Evolutionary conservation across 2,329 filamentous ascomycete genomes (phyloP), one percentile per base, ranked within the genome.

Genomic region (Penicillium sclerotigenum): DNA sequence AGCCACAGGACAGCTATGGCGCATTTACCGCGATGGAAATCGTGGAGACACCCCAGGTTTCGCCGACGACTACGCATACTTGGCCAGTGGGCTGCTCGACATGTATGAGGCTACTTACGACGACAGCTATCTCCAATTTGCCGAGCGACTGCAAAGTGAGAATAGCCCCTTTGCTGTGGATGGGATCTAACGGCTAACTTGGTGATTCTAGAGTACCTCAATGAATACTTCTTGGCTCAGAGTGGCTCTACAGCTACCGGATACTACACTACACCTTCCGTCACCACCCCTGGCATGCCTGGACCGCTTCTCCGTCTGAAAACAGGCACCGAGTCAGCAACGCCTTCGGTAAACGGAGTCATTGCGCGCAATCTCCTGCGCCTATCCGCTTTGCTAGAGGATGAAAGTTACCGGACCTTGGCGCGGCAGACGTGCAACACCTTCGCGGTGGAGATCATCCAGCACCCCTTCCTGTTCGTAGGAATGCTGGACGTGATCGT

Each of bases 31-130:
- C 29, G 83, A 87, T 58, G 83, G 74, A 16, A 78, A 84, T 2
- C 80, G 84, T 9, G 86, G 87, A 28, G 80, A 84, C 18, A 86
- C 85, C 0, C 80, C 81, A 37, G 92, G 84, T 0, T 96, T 97
- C 73, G 90, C 93, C 1, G 94, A 97, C 65, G 94, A 99, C 75
- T 97, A 97, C 69, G 91, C 93, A 3, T 96, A 93, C 72, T 73
- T 97, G 38, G 89, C 91, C 47, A 84, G 87, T 47, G 93, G 91
- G 0, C 79, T 97, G 1, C 78, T 97, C 54, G 87, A 92, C 63
- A 82, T 97, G 28, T 95, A 95, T 69, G 87, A 93, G 71, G 83
- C 87, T 0, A 96, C 90, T 0, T 87, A 88, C 59, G 86, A 96
- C 54, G 86, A 88, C 61, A 76, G 77, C 41, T 90, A 89, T 76